phyloP scores from a whole-genome alignment of 768 basidiomycete genomes.

The Mycena polygramma region DNA sequence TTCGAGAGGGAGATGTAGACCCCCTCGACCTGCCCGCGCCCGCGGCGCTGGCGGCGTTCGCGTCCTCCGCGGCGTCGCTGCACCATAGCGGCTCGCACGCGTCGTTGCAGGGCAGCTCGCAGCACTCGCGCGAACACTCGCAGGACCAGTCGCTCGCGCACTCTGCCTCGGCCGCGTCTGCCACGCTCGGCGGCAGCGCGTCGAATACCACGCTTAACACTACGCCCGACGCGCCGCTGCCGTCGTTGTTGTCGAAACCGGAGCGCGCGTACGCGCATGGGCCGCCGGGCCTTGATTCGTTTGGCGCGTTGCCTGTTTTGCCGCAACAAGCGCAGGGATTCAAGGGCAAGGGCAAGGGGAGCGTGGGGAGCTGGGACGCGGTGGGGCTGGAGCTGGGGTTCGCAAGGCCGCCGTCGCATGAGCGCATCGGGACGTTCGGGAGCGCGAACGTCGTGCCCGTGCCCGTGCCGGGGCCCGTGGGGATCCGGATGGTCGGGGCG shows the following conservation, averaged over 20 bases:
- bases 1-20: not conserved
- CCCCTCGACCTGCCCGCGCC: slow-evolving; percentile 37
- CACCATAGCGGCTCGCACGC: not conserved
- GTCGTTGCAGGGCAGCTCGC: slow-evolving; percentile 8
- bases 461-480: slow-evolving; percentile 9
- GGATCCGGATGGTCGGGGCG: slow-evolving; percentile 29
- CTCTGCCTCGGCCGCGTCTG: not conserved
- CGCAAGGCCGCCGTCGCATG: slow-evolving; percentile 29
- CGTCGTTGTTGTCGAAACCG: not conserved
- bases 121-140: too few relatives aligned
- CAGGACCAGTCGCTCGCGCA: too few relatives aligned
- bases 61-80: not conserved
- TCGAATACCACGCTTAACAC: slow-evolving; percentile 21
- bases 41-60: slow-evolving; percentile 26
- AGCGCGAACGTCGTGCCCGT: slow-evolving; percentile 6
- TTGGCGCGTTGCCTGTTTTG: not conserved
- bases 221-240: too few relatives aligned
- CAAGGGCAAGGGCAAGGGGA: not conserved
- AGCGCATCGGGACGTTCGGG: slow-evolving; percentile 31
- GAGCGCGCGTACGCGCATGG: slow-evolving; percentile 28
- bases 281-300: slow-evolving; percentile 28
- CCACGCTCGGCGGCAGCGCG: slow-evolving; percentile 29
- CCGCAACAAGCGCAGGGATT: too few relatives aligned
- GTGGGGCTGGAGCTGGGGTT: slow-evolving; percentile 36
- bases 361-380: slow-evolving; percentile 20